Conservation (phyloP, 78 protist genomes). For the Polysphondylium violaceum region DNA sequence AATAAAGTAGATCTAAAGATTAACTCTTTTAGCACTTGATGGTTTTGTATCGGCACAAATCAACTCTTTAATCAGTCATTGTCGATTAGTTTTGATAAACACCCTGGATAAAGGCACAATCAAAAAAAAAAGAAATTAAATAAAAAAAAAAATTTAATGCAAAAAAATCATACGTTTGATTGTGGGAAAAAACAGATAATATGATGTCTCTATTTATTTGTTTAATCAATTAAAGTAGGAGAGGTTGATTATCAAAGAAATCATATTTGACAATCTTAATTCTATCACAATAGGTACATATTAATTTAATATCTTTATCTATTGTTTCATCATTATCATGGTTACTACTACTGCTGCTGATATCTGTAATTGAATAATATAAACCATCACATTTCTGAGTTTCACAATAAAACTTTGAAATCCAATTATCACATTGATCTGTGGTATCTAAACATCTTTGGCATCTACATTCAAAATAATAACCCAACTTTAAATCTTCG, state of each 20-base stretch:
- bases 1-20: neutral
- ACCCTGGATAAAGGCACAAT: too few relatives aligned
- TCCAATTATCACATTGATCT: constrained; percentile 40
- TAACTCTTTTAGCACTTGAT: neutral
- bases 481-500: constrained; percentile 12
- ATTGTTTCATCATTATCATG: neutral
- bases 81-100: too few relatives aligned
- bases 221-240: too few relatives aligned
- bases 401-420: constrained; percentile 34
- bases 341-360: too few relatives aligned
- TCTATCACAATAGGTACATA: neutral
- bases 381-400: constrained; percentile 34
- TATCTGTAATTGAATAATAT: constrained; percentile 49
- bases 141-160: too few relatives aligned
- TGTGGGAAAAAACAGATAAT: neutral
- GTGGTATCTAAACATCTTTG: constrained; percentile 30
- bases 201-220: neutral
- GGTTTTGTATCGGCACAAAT: neutral
- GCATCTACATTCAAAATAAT: constrained; percentile 66
- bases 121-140: too few relatives aligned
- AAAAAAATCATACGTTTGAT: neutral
- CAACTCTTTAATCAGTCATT: too few relatives aligned
- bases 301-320: neutral
- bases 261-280: neutral
- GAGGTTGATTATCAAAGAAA: neutral